Base-by-base conservation (phyloP, 2,329 filamentous ascomycete genomes). In the Achaetomium macrosporum region DNA sequence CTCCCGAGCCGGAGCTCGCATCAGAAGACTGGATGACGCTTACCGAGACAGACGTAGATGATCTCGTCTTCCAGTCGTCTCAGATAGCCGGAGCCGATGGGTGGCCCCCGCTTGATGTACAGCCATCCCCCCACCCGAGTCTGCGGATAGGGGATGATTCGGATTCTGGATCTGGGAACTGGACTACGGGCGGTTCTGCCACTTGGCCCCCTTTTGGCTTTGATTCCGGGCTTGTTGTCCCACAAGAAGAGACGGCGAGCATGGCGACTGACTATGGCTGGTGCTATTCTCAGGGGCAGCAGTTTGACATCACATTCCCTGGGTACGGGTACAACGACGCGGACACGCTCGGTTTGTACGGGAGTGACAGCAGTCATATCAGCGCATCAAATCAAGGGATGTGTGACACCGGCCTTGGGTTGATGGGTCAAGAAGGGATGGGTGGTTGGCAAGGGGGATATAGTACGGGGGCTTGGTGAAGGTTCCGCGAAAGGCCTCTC, bases 1-100 rank as follows among this genome's bases (percentile, higher is more conserved):
- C 54, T 0, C 54, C 54, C 1, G 50, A 56, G 29, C 54, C 50
- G 11, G 45, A 55, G 25, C 42, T 51, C n/a, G 35, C 10, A 13
- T 19, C 6, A 11, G 29, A 36, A 10, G 46, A 40, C 29, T 55
- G 53, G 53, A 51, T 45, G 53, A 33, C 33, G 12, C 8, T 51
- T 5, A 39, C 41, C 2, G 45, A 51, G 15, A 37, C 51, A 2
- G 51, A 54, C 16, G 36, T 57, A 6, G 55, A 57, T 6, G 45
- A 46, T 29, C 10, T 51, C 11, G 10, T 57, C 16, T 45, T 51
- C 12, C 55, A 40, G 29, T 35, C 44, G 10, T 51, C 31, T 9
- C 39, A 41, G 15, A 3, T 25, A 19, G 4, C 10, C 42, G 30
- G 11, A 17, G 2, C n/a, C 12, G 47, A 31, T 7, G 50, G 39